These are phyloP conservation scores for Microsporum audouinii DNA, from an alignment of 2,329 filamentous ascomycete species.

Conservation along the genomic window DNA sequence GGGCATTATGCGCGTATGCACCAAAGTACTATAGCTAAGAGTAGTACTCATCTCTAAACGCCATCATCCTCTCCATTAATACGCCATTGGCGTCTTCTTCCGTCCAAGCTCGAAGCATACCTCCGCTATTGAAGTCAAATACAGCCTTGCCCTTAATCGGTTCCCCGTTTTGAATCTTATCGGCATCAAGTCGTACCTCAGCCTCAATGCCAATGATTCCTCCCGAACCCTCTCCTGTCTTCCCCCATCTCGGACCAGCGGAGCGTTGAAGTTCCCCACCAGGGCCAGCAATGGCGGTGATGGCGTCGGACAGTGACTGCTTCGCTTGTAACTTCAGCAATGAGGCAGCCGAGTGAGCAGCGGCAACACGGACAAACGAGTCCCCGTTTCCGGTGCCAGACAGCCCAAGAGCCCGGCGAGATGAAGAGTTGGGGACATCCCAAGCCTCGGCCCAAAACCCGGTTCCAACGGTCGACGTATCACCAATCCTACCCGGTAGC, in stretches of 20 bases:
- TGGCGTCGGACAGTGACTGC: constrained; percentile 42
- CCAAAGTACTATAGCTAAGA: neutral
- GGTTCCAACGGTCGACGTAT: constrained; percentile 72
- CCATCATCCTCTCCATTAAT: constrained; percentile 32
- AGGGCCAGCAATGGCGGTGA: constrained; percentile 56
- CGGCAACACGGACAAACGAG: constrained; percentile 63
- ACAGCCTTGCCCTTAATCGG: constrained; percentile 43
- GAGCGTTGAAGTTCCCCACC: constrained; percentile 62
- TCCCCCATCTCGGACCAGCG: constrained; percentile 61
- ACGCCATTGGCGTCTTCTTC: constrained; percentile 29
- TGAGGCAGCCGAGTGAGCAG: constrained; percentile 59
- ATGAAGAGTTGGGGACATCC: constrained; percentile 37
- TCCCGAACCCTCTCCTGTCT: constrained; percentile 67
- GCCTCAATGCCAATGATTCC: constrained; percentile 63
- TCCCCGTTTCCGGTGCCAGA: constrained; percentile 84
- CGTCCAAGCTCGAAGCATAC: constrained; percentile 72
- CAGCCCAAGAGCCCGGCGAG: constrained; percentile 42
- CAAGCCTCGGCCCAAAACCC: constrained; percentile 89
- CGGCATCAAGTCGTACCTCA: constrained; percentile 24
- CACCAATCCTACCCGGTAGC: constrained; percentile 69
- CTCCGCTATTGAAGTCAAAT: constrained; percentile 73
- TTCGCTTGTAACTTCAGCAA: constrained; percentile 53
- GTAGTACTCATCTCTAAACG: constrained; percentile 32
- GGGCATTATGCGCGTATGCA: neutral
- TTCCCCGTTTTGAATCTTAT: constrained; percentile 18